phyloP scores from a whole-genome alignment of 805 yeast species.

The Candida tibetensis region DNA sequence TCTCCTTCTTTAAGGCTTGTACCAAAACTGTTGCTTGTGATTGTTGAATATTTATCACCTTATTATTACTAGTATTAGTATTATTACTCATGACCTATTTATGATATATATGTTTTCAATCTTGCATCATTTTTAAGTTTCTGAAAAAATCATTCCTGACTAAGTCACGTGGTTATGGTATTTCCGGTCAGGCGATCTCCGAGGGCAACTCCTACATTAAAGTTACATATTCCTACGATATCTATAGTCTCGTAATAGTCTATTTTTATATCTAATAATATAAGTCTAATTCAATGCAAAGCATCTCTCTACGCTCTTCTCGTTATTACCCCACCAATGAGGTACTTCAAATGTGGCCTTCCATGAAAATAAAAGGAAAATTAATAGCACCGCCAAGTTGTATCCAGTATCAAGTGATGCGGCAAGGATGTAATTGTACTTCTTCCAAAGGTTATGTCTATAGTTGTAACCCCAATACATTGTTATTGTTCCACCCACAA shows the following conservation, averaged over 20 bases:
- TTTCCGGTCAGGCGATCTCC: no score
- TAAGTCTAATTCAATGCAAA: constrained; percentile 27
- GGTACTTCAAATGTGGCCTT: constrained; percentile 29
- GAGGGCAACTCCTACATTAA: no score
- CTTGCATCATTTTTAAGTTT: no score
- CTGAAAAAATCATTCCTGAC: no score
- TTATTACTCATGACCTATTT: constrained; percentile 2
- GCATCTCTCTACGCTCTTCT: constrained; percentile 43
- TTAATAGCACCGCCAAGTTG: constrained; percentile 39
- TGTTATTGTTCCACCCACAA: constrained; percentile 46
- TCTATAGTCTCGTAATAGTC: no score
- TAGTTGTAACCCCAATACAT: constrained; percentile 45
- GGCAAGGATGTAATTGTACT: constrained; percentile 46
- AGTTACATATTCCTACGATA: no score
- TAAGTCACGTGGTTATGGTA: no score
- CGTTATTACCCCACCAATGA: constrained; percentile 51
- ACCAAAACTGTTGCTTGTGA: constrained; percentile 24
- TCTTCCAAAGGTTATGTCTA: constrained; percentile 38
- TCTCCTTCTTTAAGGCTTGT: constrained; percentile 24
- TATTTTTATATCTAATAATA: no score
- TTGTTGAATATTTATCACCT: constrained; percentile 15
- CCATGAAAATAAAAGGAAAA: constrained; percentile 36
- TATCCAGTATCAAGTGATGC: constrained; percentile 53
- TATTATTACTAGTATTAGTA: neutral
- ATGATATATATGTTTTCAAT: no score